Percentiles rank a stretch among this genome's conserved stretches.
These are phyloP conservation scores for Ophiosphaerella korrae DNA, from an alignment of 2,329 filamentous ascomycete species.

Conservation along the genomic window DNA sequence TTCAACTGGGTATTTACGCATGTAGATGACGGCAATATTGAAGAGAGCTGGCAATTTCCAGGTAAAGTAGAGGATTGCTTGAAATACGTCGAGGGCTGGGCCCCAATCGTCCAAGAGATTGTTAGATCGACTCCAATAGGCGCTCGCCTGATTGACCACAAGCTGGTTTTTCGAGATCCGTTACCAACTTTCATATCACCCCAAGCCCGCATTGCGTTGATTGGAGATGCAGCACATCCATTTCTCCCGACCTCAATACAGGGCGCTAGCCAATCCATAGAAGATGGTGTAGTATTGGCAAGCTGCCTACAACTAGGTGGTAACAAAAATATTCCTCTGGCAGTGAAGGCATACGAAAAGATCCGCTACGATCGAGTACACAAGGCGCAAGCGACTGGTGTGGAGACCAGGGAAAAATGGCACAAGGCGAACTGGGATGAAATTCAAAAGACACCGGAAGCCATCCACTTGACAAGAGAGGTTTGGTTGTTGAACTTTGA, in stretches of 20 bases:
- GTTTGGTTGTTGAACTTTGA: slow-evolving; percentile 40
- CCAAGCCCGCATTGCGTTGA: slow-evolving; percentile 54
- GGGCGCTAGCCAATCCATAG: slow-evolving; percentile 60
- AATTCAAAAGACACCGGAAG: slow-evolving; percentile 31
- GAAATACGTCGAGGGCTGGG: slow-evolving; percentile 39
- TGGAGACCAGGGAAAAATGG: slow-evolving; percentile 38
- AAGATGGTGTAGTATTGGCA: slow-evolving; percentile 49
- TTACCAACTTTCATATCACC: slow-evolving; percentile 58
- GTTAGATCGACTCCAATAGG: slow-evolving; percentile 40
- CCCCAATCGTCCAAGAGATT: slow-evolving; percentile 37
- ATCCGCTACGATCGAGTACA: slow-evolving; percentile 39
- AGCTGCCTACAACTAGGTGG: slow-evolving; percentile 32
- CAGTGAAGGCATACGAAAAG: slow-evolving; percentile 37
- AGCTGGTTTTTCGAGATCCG: slow-evolving; percentile 60
- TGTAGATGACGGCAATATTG: slow-evolving; percentile 46
- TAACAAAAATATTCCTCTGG: slow-evolving; percentile 29
- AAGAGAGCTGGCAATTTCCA: slow-evolving; percentile 42
- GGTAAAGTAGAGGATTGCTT: slow-evolving; percentile 39
- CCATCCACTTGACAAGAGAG: slow-evolving; percentile 36
- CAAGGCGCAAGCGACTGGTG: slow-evolving; percentile 33
- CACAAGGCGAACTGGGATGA: slow-evolving; percentile 39
- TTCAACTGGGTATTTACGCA: slow-evolving; percentile 47
- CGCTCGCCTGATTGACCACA: slow-evolving; percentile 56
- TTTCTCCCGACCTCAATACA: slow-evolving; percentile 61
- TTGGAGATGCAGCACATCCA: slow-evolving; percentile 61